Percentiles rank a stretch among this genome's conserved stretches.
These are phyloP conservation scores for Trichosporon coremiiforme DNA, from an alignment of 1,284 basidiomycete genomes.

Conservation along the genomic window DNA sequence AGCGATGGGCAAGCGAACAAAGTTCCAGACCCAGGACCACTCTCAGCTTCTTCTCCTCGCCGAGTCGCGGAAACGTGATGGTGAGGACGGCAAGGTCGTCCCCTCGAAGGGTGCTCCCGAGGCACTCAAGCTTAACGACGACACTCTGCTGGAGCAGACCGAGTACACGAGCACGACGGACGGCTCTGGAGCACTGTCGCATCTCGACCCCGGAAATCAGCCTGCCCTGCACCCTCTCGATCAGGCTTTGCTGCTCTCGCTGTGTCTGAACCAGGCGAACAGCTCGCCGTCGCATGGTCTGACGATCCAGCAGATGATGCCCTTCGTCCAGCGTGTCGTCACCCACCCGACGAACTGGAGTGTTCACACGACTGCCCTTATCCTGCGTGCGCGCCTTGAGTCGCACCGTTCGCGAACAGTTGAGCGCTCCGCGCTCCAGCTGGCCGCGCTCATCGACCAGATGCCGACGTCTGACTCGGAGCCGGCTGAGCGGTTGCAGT, in stretches of 20 bases:
- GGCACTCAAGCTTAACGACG: constrained; percentile 85
- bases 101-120: constrained; percentile 64
- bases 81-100: constrained; percentile 34
- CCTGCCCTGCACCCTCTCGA: constrained; percentile 86
- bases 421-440: constrained; percentile 82
- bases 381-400: constrained; percentile 86
- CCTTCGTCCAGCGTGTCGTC: constrained; percentile 83
- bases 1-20: constrained; percentile 89
- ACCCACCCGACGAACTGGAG: constrained; percentile 89
- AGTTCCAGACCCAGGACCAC: constrained; percentile 82
- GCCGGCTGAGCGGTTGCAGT: constrained; percentile 69
- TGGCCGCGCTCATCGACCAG: constrained; percentile 90
- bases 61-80: constrained; percentile 68
- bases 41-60: constrained; percentile 94
- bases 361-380: constrained; percentile 87
- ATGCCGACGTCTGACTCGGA: constrained; percentile 77
- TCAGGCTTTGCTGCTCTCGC: constrained; percentile 82
- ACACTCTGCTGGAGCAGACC: constrained; percentile 92
- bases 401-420: constrained; percentile 82
- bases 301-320: constrained; percentile 83
- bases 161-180: constrained; percentile 66
- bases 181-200: constrained; percentile 54
- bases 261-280: constrained; percentile 87
- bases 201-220: constrained; percentile 80
- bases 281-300: constrained; percentile 82